Evolutionary conservation across 164 flowering plant genomes (phyloP).

Genomic region (Magnolia officinalis): DNA sequence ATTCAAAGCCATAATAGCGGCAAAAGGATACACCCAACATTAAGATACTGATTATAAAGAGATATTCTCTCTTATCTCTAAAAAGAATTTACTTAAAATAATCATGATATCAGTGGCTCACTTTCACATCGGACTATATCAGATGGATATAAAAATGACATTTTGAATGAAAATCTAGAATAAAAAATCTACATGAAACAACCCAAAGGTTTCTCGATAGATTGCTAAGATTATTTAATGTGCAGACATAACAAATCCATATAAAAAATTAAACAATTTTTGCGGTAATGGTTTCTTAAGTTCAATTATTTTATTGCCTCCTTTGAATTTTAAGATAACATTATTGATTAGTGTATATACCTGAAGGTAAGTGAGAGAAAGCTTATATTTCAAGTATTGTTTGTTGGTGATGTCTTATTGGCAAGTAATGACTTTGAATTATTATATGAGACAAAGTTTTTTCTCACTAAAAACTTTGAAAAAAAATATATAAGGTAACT

Average conservation of each 20-base stretch:
- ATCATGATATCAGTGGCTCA: constrained; percentile 6
- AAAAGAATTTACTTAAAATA: not conserved
- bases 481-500: too few species aligned
- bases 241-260: constrained; percentile 6
- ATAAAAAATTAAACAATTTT: not conserved
- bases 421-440: too few species aligned
- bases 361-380: too few species aligned
- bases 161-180: too few species aligned
- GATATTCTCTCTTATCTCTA: not conserved
- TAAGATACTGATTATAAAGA: not conserved
- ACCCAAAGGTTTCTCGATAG: not conserved
- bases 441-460: too few species aligned
- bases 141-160: not conserved
- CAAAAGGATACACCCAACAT: too few species aligned
- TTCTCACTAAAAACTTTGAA: too few species aligned
- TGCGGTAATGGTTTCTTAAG: not conserved
- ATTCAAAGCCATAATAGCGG: too few species aligned
- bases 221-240: too few species aligned
- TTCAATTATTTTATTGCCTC: not conserved
- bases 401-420: too few species aligned
- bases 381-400: too few species aligned
- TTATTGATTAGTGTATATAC: too few species aligned
- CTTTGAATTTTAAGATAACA: not conserved
- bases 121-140: not conserved
- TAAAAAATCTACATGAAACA: not conserved